Evolutionary conservation across 192 early-diverging fungal genomes (phyloP).

Genomic region (Umbelopsis vinacea): DNA sequence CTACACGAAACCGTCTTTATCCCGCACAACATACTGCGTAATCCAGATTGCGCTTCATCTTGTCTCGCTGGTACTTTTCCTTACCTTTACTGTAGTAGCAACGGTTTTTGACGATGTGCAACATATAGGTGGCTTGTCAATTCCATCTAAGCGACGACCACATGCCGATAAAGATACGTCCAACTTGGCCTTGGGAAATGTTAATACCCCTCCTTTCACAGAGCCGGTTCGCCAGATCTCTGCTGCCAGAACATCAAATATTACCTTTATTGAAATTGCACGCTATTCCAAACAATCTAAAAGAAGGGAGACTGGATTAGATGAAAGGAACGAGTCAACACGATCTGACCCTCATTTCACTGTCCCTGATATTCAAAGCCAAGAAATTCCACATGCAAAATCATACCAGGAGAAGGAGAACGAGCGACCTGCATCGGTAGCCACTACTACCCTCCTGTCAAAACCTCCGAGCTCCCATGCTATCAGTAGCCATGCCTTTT

Average conservation of each 20-base stretch:
- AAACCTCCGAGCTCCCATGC: background rate
- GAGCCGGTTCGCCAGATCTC: too few relatives aligned
- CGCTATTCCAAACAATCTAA: background rate
- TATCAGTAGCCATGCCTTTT: background rate
- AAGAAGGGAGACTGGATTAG: background rate
- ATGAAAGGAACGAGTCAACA: background rate
- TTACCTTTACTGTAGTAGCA: background rate
- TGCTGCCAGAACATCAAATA: too few relatives aligned
- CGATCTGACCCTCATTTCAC: background rate
- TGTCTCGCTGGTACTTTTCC: background rate
- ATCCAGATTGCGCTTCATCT: background rate
- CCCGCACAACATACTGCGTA: background rate
- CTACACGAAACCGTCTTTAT: background rate
- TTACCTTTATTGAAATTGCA: background rate
- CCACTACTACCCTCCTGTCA: background rate
- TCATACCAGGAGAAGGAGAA: background rate
- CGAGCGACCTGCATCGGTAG: slow-evolving; percentile 14
- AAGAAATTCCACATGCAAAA: too few relatives aligned
- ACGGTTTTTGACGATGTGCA: background rate
- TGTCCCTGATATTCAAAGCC: background rate
- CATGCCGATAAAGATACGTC: too few relatives aligned
- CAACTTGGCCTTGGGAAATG: too few relatives aligned
- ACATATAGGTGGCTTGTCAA: background rate
- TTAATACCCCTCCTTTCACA: too few relatives aligned
- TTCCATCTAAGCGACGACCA: background rate